These are phyloP conservation scores for Amanita exitialis DNA, from an alignment of 768 basidiomycete genomes.

Conservation along the genomic window DNA sequence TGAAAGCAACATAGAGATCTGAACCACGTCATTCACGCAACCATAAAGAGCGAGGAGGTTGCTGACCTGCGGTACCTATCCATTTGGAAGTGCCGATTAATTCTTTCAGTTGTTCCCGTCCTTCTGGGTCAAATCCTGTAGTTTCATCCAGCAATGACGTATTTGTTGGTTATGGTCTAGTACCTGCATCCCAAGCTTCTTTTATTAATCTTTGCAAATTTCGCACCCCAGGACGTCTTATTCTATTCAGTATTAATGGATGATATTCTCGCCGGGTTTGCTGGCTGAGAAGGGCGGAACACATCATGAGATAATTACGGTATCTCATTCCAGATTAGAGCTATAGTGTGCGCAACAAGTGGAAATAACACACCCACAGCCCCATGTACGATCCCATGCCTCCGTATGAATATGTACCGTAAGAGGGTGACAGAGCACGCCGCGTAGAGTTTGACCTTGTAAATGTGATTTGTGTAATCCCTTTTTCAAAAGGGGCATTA, in stretches of 20 bases:
- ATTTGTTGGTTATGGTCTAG: slow-evolving; percentile 8
- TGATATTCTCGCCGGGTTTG: slow-evolving; percentile 50
- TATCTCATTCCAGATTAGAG: slow-evolving; percentile 36
- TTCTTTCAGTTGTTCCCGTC: slow-evolving; percentile 48
- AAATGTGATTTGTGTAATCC: slow-evolving; percentile 41
- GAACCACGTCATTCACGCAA: slow-evolving; percentile 1
- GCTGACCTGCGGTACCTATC: slow-evolving; percentile 72
- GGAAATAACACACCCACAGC: slow-evolving; percentile 47
- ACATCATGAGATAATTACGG: slow-evolving; percentile 76
- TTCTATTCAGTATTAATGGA: slow-evolving; percentile 34
- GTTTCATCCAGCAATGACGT: background rate
- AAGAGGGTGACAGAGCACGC: slow-evolving; percentile 53
- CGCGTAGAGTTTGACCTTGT: slow-evolving; percentile 39
- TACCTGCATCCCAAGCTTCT: slow-evolving; percentile 68
- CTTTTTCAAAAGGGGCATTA: slow-evolving; percentile 54
- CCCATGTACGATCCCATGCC: slow-evolving; percentile 59
- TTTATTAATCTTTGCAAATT: slow-evolving; percentile 77
- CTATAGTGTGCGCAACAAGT: background rate
- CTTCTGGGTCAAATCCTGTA: slow-evolving; percentile 64
- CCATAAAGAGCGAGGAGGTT: background rate
- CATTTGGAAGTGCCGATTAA: slow-evolving; percentile 53
- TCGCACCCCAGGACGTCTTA: slow-evolving; percentile 54
- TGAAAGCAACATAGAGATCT: slow-evolving; percentile 78
- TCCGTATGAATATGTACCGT: slow-evolving; percentile 52
- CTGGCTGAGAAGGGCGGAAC: slow-evolving; percentile 64